Evolutionary conservation across 1,139 yeast genomes (phyloP).

Genomic region (Zygosaccharomyces sapae): DNA sequence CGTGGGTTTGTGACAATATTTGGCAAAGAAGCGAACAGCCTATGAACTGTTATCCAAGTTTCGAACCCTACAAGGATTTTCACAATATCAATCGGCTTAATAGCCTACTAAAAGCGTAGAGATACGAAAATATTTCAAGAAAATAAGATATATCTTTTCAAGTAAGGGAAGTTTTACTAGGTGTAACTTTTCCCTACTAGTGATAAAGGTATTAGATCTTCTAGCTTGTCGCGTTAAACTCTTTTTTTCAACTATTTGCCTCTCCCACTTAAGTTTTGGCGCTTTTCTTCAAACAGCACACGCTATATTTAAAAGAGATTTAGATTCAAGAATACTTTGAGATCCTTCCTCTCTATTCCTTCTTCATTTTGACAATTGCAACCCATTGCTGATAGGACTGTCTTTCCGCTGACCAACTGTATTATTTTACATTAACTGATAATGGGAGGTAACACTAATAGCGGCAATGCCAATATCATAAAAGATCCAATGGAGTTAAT

Average conservation of each 20-base stretch:
- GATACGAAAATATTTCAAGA: slow-evolving; percentile 2
- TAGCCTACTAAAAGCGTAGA: slow-evolving; percentile 2
- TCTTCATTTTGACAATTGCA: no score
- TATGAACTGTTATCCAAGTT: no score
- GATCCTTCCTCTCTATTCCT: not conserved
- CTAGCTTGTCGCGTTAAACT: slow-evolving; percentile 2
- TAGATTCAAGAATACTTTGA: not conserved
- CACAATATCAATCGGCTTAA: not conserved
- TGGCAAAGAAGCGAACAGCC: slow-evolving; percentile 3
- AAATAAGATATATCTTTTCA: not conserved
- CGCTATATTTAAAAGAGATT: slow-evolving; percentile 3
- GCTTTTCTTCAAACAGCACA: slow-evolving; percentile 1
- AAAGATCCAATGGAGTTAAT: not conserved
- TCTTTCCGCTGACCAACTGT: no score
- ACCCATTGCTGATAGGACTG: not conserved
- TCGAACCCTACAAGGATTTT: slow-evolving; percentile 1
- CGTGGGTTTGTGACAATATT: slow-evolving; percentile 4
- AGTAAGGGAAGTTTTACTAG: slow-evolving; percentile 1
- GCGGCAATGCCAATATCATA: slow-evolving; percentile 7
- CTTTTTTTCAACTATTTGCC: not conserved
- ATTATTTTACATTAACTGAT: slow-evolving; percentile 3
- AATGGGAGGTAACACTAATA: slow-evolving; percentile 10
- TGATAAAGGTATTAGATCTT: not conserved
- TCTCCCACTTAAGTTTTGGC: slow-evolving; percentile 2
- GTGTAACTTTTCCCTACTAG: slow-evolving; percentile 4